These are phyloP conservation scores for Ophiostoma ips DNA, from an alignment of 2,329 filamentous ascomycete genomes.

Conservation along the genomic window DNA sequence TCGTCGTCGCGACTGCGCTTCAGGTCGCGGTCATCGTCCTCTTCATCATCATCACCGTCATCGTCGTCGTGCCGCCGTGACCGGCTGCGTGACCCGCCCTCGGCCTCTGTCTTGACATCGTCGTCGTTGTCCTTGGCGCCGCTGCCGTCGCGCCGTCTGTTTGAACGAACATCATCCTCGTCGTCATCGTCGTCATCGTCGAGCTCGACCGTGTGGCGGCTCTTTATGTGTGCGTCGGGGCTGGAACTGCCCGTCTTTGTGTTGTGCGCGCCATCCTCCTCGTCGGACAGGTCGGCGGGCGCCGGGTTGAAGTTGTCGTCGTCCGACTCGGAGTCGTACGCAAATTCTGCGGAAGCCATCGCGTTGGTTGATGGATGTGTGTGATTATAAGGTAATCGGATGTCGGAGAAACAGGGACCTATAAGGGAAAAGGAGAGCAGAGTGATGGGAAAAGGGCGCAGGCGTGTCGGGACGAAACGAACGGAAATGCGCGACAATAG, in stretches of 20 bases:
- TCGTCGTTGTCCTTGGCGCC: conserved; percentile 25
- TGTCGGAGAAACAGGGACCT: too few species aligned
- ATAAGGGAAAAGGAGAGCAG: too few species aligned
- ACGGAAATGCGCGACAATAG: background rate
- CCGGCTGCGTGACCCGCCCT: conserved; percentile 18
- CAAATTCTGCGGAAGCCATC: background rate
- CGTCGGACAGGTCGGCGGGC: conserved; percentile 59
- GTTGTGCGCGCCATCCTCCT: conserved; percentile 35
- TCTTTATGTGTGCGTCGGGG: conserved; percentile 14
- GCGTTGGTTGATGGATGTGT: background rate
- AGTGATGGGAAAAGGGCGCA: background rate
- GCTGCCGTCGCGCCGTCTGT: conserved; percentile 23
- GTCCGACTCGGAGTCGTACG: conserved; percentile 53
- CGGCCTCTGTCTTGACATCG: conserved; percentile 24
- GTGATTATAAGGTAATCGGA: too few species aligned
- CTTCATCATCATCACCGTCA: conserved; percentile 19
- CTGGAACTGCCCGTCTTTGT: conserved; percentile 14
- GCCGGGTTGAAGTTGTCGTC: conserved; percentile 84
- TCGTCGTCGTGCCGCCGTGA: conserved; percentile 17
- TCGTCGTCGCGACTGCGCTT: conserved; percentile 15
- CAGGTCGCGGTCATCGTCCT: conserved; percentile 2
- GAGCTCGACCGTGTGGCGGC: conserved; percentile 12
- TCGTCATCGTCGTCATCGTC: conserved; percentile 14
- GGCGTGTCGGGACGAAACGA: too few species aligned
- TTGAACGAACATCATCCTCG: background rate